phyloP scores from a whole-genome alignment of 139 green algal species.

The Micractinium sp. region DNA sequence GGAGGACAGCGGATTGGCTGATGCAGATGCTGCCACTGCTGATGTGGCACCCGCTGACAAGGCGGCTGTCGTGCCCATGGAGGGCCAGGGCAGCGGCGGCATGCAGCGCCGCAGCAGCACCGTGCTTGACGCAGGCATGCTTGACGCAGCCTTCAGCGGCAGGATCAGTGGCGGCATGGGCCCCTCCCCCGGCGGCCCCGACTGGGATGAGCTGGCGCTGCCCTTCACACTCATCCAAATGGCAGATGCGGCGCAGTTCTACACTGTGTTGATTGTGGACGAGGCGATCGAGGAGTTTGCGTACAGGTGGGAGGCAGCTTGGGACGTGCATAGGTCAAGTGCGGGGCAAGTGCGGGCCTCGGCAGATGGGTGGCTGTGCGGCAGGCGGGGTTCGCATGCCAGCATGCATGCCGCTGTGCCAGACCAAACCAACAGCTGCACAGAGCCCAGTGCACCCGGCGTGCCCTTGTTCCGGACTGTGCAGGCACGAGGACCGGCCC shows the following conservation, averaged over 20 bases:
- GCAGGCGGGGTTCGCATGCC: neutral
- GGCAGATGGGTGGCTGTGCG: neutral
- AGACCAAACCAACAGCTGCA: neutral
- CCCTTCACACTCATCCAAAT: neutral
- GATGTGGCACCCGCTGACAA: neutral
- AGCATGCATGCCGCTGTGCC: neutral
- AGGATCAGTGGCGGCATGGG: neutral
- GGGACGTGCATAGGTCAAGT: neutral
- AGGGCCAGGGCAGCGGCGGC: neutral
- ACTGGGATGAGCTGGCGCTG: slow-evolving; percentile 24
- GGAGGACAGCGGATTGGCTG: neutral
- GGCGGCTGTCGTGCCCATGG: neutral
- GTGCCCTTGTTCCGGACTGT: neutral
- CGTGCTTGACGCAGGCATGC: neutral
- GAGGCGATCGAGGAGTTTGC: slow-evolving; percentile 13
- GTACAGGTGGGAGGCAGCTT: neutral
- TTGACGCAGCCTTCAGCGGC: neutral
- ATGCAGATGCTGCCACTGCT: neutral
- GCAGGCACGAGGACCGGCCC: slow-evolving; percentile 10
- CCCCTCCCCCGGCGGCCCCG: too few relatives aligned
- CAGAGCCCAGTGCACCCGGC: neutral
- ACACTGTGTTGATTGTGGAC: slow-evolving; percentile 21
- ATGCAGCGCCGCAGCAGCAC: neutral
- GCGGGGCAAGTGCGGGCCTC: neutral
- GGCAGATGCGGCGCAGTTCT: slow-evolving; percentile 28